Conservation (phyloP, 495 filamentous ascomycete genomes). For the Bathelium albidoporum region DNA sequence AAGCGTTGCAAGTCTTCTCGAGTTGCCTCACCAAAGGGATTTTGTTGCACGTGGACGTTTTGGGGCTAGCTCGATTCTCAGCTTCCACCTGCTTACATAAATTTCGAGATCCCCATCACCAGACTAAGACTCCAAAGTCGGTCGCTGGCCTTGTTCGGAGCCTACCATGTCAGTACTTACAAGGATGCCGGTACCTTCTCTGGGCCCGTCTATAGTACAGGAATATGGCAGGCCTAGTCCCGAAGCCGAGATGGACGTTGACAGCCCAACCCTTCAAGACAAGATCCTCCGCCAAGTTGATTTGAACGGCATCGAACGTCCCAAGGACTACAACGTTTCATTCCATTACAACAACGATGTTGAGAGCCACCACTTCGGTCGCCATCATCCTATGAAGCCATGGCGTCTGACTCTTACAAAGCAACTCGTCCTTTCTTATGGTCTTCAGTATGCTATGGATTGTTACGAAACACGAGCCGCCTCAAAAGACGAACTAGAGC, state of each 20-base stretch:
- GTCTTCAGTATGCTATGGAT: constrained; percentile 94
- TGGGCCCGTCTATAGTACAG: background rate
- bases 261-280: background rate
- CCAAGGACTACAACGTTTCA: constrained; percentile 69
- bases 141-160: background rate
- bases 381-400: constrained; percentile 95
- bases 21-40: background rate
- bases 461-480: constrained; percentile 72
- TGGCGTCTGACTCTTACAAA: constrained; percentile 95
- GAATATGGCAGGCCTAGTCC: constrained; percentile 4
- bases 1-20: background rate
- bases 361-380: constrained; percentile 92
- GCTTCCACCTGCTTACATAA: constrained; percentile 1
- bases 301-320: constrained; percentile 62
- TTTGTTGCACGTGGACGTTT: background rate
- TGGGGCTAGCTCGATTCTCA: background rate
- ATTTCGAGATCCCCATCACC: background rate
- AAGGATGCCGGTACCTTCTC: constrained; percentile 1
- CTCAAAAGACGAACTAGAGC: constrained; percentile 73
- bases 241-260: constrained; percentile 5
- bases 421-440: constrained; percentile 83
- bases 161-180: background rate
- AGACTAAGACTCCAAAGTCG: background rate
- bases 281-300: constrained; percentile 53
- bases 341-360: constrained; percentile 94